Evolutionary conservation across 257 asterid species (phyloP).

Genomic region (Solanum rostratum): DNA sequence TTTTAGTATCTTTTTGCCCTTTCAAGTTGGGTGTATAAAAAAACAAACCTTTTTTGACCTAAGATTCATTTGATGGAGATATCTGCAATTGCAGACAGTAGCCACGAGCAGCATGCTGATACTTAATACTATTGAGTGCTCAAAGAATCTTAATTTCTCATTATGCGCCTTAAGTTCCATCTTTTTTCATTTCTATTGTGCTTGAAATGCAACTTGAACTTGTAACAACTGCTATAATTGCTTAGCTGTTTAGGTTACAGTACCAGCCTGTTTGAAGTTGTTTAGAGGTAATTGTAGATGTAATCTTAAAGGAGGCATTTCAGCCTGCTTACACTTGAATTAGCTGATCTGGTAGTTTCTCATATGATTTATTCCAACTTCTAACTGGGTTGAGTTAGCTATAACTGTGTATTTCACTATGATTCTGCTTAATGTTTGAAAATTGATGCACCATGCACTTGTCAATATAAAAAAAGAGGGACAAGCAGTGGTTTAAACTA

Average conservation of each 20-base stretch:
- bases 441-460: background rate
- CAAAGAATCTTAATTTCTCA: background rate
- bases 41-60: background rate
- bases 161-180: background rate
- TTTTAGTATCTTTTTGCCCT: background rate
- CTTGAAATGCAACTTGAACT: background rate
- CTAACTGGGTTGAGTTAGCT: background rate
- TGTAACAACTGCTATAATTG: background rate
- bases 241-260: background rate
- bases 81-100: background rate
- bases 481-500: background rate
- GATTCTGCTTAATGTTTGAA: background rate
- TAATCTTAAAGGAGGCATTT: background rate
- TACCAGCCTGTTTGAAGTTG: background rate
- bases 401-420: background rate
- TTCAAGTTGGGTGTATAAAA: background rate
- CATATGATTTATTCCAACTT: background rate
- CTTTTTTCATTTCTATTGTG: background rate
- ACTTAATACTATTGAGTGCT: background rate
- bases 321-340: background rate
- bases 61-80: background rate
- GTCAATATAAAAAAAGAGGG: background rate
- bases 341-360: background rate
- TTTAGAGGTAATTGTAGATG: background rate
- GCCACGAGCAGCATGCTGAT: background rate